phyloP scores from a whole-genome alignment of 257 asterid genomes.

The Parsonsia alboflavescens region DNA sequence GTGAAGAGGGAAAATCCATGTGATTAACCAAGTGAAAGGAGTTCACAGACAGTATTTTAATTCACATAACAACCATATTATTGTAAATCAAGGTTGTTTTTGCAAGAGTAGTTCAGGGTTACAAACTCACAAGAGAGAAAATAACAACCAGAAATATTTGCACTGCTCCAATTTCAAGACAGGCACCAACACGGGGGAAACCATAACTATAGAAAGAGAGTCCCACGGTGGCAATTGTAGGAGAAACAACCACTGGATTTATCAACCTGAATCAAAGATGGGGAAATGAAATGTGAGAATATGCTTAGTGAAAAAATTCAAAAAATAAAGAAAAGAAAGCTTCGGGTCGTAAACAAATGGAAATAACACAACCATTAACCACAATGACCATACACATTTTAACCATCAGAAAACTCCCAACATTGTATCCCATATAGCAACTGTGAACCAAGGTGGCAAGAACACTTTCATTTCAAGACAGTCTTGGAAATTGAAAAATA shows the following conservation, averaged over 20 bases:
- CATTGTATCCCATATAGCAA: neutral
- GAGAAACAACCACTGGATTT: constrained; percentile 95
- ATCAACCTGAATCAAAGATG: constrained; percentile 55
- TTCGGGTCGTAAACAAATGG: neutral
- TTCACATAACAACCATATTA: neutral
- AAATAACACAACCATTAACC: neutral
- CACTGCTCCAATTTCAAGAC: constrained; percentile 87
- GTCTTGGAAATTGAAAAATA: neutral
- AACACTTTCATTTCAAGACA: neutral
- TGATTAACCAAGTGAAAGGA: neutral
- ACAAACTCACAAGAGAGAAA: constrained; percentile 80
- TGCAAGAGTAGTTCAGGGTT: neutral
- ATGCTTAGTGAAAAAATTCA: neutral
- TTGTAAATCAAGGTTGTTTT: constrained; percentile 1
- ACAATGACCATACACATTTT: neutral
- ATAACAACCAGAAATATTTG: constrained; percentile 75
- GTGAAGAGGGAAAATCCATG: constrained; percentile 9
- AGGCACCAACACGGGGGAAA: constrained; percentile 82
- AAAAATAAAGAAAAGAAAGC: neutral
- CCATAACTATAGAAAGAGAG: constrained; percentile 97
- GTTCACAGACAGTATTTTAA: constrained; percentile 1
- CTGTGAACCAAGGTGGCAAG: neutral
- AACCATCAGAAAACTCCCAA: neutral
- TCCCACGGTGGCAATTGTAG: constrained; percentile 96
- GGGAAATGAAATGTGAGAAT: constrained; percentile 12